Evolutionary conservation across 2,329 filamentous ascomycete species (phyloP).

Genomic region (Exserohilum rostratum): DNA sequence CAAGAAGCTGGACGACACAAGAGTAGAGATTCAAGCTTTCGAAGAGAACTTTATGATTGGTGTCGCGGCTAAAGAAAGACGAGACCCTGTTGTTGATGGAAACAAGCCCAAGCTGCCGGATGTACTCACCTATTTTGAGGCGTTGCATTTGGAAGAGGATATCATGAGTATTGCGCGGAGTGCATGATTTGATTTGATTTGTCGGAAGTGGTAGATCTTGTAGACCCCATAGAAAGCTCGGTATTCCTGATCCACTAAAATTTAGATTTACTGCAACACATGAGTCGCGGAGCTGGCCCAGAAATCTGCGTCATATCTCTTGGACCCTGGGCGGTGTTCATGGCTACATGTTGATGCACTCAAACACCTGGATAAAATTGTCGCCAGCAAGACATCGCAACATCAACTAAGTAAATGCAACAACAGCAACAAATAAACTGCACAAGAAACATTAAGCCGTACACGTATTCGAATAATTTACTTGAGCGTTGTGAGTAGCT

Average conservation of each 20-base stretch:
- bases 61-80: conserved; percentile 54
- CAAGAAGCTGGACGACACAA: conserved; percentile 55
- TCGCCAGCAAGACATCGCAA: too few species aligned
- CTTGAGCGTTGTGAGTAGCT: too few species aligned
- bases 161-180: conserved; percentile 35
- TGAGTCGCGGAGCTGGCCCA: too few species aligned
- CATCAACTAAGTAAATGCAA: too few species aligned
- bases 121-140: conserved; percentile 50
- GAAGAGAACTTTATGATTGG: conserved; percentile 65
- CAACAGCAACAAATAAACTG: too few species aligned
- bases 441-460: too few species aligned
- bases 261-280: too few species aligned
- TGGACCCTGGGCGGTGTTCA: background rate
- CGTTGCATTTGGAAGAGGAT: conserved; percentile 56
- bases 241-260: background rate
- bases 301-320: background rate
- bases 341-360: background rate
- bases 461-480: too few species aligned
- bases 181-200: background rate
- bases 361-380: too few species aligned
- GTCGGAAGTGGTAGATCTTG: background rate
- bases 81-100: conserved; percentile 2
- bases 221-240: background rate
- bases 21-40: conserved; percentile 64
- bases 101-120: conserved; percentile 42